These are phyloP conservation scores for Mortierella hygrophila DNA, from an alignment of 192 early-diverging fungal genomes.

Conservation along the genomic window DNA sequence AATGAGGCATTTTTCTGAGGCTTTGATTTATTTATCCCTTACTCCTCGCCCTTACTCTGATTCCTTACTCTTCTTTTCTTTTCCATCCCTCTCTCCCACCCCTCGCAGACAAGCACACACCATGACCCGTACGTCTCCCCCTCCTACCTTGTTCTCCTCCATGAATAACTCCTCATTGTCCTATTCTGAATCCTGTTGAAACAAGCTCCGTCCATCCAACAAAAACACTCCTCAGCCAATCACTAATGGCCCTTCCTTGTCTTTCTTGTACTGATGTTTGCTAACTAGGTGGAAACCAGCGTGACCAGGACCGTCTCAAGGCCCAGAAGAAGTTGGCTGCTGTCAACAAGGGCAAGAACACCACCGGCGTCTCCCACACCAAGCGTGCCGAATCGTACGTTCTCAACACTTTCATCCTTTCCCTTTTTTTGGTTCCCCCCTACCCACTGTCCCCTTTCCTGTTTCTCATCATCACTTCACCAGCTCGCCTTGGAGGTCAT, in stretches of 20 bases:
- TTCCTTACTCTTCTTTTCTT: neutral
- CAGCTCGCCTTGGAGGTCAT: too few species aligned
- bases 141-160: neutral
- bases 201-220: neutral
- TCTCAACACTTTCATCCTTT: neutral
- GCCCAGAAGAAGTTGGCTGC: conserved; percentile 51
- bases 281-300: conserved; percentile 47
- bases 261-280: neutral
- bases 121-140: conserved; percentile 32
- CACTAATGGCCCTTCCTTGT: neutral
- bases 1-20: neutral
- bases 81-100: conserved; percentile 2
- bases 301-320: conserved; percentile 51
- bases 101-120: neutral
- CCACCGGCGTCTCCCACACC: conserved; percentile 20
- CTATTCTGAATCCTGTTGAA: neutral
- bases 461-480: neutral
- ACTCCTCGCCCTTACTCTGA: neutral
- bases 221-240: too few species aligned
- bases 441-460: neutral
- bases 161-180: neutral
- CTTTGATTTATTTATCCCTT: neutral
- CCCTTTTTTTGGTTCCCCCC: too few species aligned
- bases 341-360: conserved; percentile 44
- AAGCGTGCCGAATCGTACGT: conserved; percentile 48